Evolutionary conservation across 495 filamentous ascomycete genomes (phyloP).

Genomic region (Podospora didyma): DNA sequence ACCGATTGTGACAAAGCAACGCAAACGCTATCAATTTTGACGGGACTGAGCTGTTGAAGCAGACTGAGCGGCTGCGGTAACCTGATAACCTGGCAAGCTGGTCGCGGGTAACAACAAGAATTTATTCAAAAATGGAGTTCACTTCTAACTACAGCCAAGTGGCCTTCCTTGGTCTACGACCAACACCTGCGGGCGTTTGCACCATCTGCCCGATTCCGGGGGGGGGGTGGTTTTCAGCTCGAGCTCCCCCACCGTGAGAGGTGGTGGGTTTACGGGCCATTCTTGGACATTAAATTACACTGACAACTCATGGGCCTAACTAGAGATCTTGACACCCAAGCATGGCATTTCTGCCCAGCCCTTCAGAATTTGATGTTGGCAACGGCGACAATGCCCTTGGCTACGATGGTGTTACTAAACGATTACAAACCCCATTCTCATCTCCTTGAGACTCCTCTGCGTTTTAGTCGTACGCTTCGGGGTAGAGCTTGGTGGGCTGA

Average conservation of each 20-base stretch:
- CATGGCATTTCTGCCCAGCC: constrained; percentile 13
- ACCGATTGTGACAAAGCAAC: neutral
- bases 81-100: no score
- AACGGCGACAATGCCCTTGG: neutral
- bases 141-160: no score
- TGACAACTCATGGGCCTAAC: constrained; percentile 15
- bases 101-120: no score
- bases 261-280: neutral
- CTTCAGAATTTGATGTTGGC: neutral
- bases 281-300: neutral
- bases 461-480: neutral
- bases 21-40: neutral
- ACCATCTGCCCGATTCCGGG: neutral
- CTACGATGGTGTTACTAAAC: neutral
- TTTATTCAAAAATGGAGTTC: no score
- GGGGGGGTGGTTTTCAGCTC: constrained; percentile 1
- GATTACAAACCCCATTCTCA: neutral
- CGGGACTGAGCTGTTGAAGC: neutral
- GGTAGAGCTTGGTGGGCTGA: neutral
- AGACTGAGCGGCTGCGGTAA: neutral
- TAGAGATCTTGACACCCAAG: constrained; percentile 8
- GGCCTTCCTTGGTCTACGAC: no score
- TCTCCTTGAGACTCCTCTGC: neutral
- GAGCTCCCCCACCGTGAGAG: constrained; percentile 14
- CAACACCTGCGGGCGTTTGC: no score